Base-by-base conservation (phyloP, 371 early-diverging fungal genomes). In the Gilbertella persicaria region DNA sequence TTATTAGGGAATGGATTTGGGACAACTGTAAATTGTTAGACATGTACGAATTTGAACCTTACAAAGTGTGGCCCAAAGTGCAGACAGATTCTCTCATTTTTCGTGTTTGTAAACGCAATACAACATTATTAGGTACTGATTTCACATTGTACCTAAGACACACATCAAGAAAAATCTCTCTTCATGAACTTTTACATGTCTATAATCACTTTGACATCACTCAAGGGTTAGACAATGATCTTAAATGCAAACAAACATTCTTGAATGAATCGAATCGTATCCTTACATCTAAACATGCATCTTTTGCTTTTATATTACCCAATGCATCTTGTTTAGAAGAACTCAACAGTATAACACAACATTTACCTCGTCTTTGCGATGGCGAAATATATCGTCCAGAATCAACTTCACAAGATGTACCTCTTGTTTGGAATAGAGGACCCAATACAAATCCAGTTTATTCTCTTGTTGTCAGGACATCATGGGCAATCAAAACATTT, bases 391-490 rank as follows among this genome's bases (percentile, higher is more conserved):
- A 49, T 16, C 38, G 26, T 29, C 25, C 16, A 24, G 44, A 40
- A 66, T 8, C 6, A 38, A 26, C 5, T 16, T 26, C 23, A 25
- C 17, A 48, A 23, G 21, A 13, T 21, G 13, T 78, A 13, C 84
- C 86, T 1, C 56, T 84, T 8, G 45, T 75, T 1, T 86, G 84
- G 81, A 77, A 86, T 38, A 72, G 86, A 29, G 86, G 86, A 0
- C 86, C 86, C 6, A 84, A 84, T 49, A 86, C 85, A 10, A 78
- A 83, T 47, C 86, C 86, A 0, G 85, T 84, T 0, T 86, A 86
- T 71, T 83, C 83, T 0, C 64, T 86, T 0, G 81, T 86, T 0
- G 83, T 83, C 0, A 69, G 85, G 0, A 83, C 83, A 17, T 66
- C 61, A 13, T 86, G 82, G 73, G 85, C 84, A 2, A 56, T 53